Evolutionary conservation across 352 stramenopile species (phyloP), one percentile per base, ranked within the genome.

Genomic region (Globisporangium perplexum): DNA sequence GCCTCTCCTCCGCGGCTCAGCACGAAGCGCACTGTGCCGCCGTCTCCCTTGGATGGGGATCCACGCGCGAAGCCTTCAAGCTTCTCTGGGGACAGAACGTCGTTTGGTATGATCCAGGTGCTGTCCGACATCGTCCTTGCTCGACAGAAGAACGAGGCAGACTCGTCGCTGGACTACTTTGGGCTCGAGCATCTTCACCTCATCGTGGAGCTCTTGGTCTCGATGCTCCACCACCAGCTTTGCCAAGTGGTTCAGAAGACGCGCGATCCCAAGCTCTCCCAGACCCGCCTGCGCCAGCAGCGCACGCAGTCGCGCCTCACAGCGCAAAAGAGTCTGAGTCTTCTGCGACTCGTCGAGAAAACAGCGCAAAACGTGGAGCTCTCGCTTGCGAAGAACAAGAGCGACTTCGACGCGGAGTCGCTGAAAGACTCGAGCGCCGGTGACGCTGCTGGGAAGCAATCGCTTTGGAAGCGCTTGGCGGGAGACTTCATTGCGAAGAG

Each of bases 201-300:
- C 46, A 58, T 87, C 11, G 65, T 81, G 18, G 63, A 82, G 44
- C 66, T 90, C n/a, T 56, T 90, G 14, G 74, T 86, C 11, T 81
- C 78, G 18, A 90, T 90, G 78, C 57, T 90, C 4, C 78, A 90
- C 33, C 78, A 90, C 42, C 78, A 90, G 26, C 60, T 86, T 18
- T 76, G 68, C 42, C 47, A 84, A 7, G 72, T 87, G 11, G 52
- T 89, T 17, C 63, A 61, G 31, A 90, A 87, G 65, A 83, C 78
- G 15, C 63, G 61, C 22, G 68, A 90, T 22, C 72, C 74, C 0
- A 86, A 84, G 61, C 51, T 83, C 30, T 87, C 76, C 1, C 65
- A 83, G 22, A 86, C 70, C 1, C 67, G 62, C 7, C 70, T 73
- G 26, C 78, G 74, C 4, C 48, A 68, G 14, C 55, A 30, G 50